Evolutionary conservation across 176 grass and related monocot species (phyloP).

Genomic region (sorghum (Sorghum bicolor)): DNA sequence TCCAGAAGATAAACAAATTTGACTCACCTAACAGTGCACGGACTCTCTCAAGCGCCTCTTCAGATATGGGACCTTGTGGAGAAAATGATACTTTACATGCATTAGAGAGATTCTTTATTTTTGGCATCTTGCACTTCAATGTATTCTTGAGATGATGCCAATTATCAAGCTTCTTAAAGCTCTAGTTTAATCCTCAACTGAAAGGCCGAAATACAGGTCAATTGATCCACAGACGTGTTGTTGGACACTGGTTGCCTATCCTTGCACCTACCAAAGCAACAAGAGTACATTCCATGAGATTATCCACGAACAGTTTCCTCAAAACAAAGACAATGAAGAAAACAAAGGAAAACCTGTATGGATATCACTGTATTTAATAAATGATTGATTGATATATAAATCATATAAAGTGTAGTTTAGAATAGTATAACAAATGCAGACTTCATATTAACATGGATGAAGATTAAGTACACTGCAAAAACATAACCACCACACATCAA

Average conservation of each 20-base stretch:
- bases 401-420: neutral
- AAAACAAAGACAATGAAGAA: neutral
- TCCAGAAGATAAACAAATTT: conserved; percentile 7
- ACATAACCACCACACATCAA: neutral
- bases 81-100: conserved; percentile 86
- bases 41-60: conserved; percentile 85
- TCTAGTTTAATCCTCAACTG: neutral
- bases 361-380: neutral
- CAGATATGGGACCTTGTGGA: conserved; percentile 71
- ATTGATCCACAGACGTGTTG: neutral
- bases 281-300: neutral
- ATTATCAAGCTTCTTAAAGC: conserved; percentile 13
- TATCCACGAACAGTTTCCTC: neutral
- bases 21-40: conserved; percentile 75
- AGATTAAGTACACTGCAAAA: neutral
- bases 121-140: conserved; percentile 67
- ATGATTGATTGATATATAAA: neutral
- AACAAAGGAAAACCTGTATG: neutral
- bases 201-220: neutral
- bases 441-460: neutral
- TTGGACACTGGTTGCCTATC: neutral
- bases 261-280: neutral
- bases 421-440: neutral
- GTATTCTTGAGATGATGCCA: conserved; percentile 7
- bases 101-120: conserved; percentile 76